Evolutionary conservation across 352 stramenopile genomes (phyloP), one percentile per base, ranked within the genome.

Genomic region (Phytopythium helicoides): DNA sequence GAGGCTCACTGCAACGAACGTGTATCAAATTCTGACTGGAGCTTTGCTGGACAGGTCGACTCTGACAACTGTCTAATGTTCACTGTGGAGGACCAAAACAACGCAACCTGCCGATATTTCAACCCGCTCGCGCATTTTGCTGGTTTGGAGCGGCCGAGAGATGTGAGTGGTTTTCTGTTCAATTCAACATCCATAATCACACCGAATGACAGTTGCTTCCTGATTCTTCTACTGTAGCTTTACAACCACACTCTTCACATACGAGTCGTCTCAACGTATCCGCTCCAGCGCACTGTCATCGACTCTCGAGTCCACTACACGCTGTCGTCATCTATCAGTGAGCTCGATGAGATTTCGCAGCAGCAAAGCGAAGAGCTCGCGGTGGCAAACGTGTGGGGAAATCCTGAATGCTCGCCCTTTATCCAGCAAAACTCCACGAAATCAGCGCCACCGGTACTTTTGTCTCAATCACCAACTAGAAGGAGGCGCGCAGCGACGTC

Each of bases 261-360:
- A 31, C 45, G 75, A 25, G 74, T 88, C 23, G 51, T 57, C 11
- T 75, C 73, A 3, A 69, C 66, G 3, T 33, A 36, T 23, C 76
- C 76, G 2, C 58, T 82, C 6, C 62, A 53, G 4, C 69, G 68
- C 18, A 66, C 75, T 3, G 76, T 86, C 44, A 81, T 87, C 56
- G 63, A 87, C 55, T 81, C 73, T 9, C 60, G 61, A 6, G 73
- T 86, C 12, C 67, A 84, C 12, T 86, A 84, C 37, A 73, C 71
- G 11, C 41, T 41, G 1, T 64, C 41, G 6, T 53, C 54, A 6
- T 21, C 26, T 1, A 55, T 66, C 14, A 59, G 64, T 16, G 48
- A 42, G 19, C 34, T 47, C 16, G 33, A 33, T 3, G 51, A 62
- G 7, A 18, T 59, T 18, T 57, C 57, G 26, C 51, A 49, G 11